Evolutionary conservation across 2,329 filamentous ascomycete genomes (phyloP), one percentile per base, ranked within the genome.

Genomic region (Cryphonectria parasitica): DNA sequence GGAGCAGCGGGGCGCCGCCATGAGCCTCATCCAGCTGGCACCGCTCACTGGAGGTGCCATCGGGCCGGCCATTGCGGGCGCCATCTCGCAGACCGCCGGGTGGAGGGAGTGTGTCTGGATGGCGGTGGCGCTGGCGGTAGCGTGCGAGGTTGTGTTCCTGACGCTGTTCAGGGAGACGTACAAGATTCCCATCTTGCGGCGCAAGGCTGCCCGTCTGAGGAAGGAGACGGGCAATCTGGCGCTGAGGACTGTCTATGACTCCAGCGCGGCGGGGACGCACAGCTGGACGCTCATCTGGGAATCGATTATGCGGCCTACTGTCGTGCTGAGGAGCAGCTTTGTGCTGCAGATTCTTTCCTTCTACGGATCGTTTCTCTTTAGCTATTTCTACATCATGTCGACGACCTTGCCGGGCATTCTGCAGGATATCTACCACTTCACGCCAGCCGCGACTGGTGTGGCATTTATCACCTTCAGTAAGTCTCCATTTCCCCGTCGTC

Each of bases 131-230:
- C 75, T 90, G 39, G 85, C 87, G 0, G 76, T 80, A 7, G 72
- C 80, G 1, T 87, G 84, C 72, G 87, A 88, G 76, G 43, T 87
- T 0, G 64, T 84, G 4, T 87, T 89, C 72, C 76, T 90, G 10
- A 79, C 79, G 0, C 84, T 80, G 74, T 88, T 87, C 75, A 79
- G 83, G 7, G 89, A 91, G 79, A 91, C 89, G 17, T 91, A 91
- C 78, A 86, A 85, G 75, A 82, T 88, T 56, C 79, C 83, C 1
- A 88, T 91, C 62, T 77, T 90, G 58, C 77, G 82, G 60, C 80
- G 80, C 3, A 79, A 83, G 66, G 85, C 80, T 7, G 77, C 76
- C 28, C 76, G 75, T 60, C 71, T 80, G 69, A 76, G 78, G 15
- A 60, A 45, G 6, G 79, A 79, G 64, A 79, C 77, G 1, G 79